Evolutionary conservation across 208 protist genomes (phyloP).

Genomic region (Endotrypanum monterogeii): DNA sequence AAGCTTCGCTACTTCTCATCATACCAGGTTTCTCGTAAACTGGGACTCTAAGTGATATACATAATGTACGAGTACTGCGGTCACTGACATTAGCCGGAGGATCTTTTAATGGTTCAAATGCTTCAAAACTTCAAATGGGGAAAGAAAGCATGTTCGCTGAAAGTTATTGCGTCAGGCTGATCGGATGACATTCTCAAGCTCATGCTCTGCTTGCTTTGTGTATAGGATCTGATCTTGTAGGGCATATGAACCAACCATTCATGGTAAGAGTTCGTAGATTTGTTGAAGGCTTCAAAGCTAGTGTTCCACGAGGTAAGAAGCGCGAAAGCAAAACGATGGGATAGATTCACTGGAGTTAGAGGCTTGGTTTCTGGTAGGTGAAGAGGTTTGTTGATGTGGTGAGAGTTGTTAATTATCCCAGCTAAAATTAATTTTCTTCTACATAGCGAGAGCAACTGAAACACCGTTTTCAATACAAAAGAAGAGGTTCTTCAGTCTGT

Average conservation of each 20-base stretch:
- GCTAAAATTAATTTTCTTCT: neutral
- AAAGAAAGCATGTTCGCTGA: neutral
- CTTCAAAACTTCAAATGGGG: neutral
- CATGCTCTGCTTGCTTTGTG: neutral
- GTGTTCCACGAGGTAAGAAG: neutral
- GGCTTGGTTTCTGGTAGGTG: neutral
- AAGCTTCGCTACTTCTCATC: neutral
- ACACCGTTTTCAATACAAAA: neutral
- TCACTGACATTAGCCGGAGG: neutral
- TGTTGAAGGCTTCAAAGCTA: neutral
- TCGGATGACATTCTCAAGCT: neutral
- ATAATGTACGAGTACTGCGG: neutral
- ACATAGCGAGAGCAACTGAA: neutral
- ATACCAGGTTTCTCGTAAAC: neutral
- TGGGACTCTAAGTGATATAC: neutral
- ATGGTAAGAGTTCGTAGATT: neutral
- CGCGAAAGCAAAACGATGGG: neutral
- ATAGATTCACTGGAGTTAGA: neutral
- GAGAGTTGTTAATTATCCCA: neutral
- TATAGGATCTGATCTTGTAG: neutral
- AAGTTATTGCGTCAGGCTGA: neutral
- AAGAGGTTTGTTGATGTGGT: no score
- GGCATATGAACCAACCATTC: neutral
- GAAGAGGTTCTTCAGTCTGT: neutral
- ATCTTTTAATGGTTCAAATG: neutral